These are phyloP conservation scores for Tuber microsphaerosporum DNA, from an alignment of 495 filamentous ascomycete species.

Conservation along the genomic window DNA sequence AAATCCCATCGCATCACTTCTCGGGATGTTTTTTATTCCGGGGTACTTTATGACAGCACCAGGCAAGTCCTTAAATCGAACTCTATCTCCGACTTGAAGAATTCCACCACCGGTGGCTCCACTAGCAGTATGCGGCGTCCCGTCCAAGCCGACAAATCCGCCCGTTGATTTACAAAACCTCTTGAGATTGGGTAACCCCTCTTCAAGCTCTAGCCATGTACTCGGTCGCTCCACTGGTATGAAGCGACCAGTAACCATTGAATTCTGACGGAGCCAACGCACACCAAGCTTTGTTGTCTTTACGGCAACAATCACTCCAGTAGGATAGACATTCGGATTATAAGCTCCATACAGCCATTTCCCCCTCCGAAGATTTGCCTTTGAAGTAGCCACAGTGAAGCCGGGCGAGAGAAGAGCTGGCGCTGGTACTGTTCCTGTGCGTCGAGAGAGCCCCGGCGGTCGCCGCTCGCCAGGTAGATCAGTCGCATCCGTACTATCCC, in stretches of 20 bases:
- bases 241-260: conserved; percentile 40
- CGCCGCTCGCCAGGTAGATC: conserved; percentile 7
- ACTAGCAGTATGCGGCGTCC: conserved; percentile 17
- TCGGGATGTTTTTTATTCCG: conserved; percentile 45
- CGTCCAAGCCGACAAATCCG: conserved; percentile 31
- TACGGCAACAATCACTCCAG: conserved; percentile 50
- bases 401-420: conserved; percentile 44
- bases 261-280: conserved; percentile 50
- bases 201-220: conserved; percentile 27
- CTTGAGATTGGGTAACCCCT: conserved; percentile 21
- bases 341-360: conserved; percentile 50
- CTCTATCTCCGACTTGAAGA: conserved; percentile 45
- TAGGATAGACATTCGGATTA: conserved; percentile 43
- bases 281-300: conserved; percentile 45
- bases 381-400: conserved; percentile 48
- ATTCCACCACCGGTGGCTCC: conserved; percentile 27
- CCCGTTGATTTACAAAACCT: conserved; percentile 37
- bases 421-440: conserved; percentile 27
- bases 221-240: conserved; percentile 25
- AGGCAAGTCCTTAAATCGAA: conserved; percentile 51
- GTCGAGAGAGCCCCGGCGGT: neutral
- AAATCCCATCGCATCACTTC: conserved; percentile 50
- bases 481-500: neutral
- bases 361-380: conserved; percentile 49
- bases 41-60: conserved; percentile 49